phyloP scores from a whole-genome alignment of 805 yeast genomes.

The Barnettozyma populi region DNA sequence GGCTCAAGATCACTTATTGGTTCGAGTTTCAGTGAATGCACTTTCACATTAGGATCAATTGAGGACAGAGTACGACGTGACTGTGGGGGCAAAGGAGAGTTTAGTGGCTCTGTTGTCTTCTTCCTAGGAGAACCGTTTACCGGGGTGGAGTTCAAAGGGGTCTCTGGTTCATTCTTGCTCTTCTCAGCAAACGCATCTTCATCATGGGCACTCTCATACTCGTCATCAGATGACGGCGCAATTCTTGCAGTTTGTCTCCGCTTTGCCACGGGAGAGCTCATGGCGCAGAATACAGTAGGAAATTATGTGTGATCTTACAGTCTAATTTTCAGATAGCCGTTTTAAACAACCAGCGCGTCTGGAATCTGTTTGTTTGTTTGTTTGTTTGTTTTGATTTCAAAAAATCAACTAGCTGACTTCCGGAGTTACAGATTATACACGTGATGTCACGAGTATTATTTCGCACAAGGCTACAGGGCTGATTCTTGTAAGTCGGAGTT shows the following conservation, averaged over 20 bases:
- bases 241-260: conserved; percentile 15
- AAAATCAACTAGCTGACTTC: no score
- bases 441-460: background rate
- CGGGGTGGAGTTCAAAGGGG: background rate
- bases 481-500: background rate
- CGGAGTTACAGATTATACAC: no score
- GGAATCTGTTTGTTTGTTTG: background rate
- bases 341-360: background rate
- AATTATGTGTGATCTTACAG: background rate
- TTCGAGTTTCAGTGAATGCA: conserved; percentile 15
- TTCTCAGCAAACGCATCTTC: conserved; percentile 14
- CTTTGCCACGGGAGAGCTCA: conserved; percentile 26
- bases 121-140: conserved; percentile 18
- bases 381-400: conserved; percentile 8
- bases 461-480: no score
- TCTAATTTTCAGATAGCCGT: background rate
- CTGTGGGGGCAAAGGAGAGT: conserved; percentile 16
- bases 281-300: background rate
- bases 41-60: conserved; percentile 17
- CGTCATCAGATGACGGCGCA: conserved; percentile 13
- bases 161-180: conserved; percentile 14
- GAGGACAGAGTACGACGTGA: conserved; percentile 14
- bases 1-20: conserved; percentile 13
- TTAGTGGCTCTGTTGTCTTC: conserved; percentile 8
- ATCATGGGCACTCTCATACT: conserved; percentile 10